phyloP scores from a whole-genome alignment of 78 protist species.

The Dictyostelium capitatum region DNA sequence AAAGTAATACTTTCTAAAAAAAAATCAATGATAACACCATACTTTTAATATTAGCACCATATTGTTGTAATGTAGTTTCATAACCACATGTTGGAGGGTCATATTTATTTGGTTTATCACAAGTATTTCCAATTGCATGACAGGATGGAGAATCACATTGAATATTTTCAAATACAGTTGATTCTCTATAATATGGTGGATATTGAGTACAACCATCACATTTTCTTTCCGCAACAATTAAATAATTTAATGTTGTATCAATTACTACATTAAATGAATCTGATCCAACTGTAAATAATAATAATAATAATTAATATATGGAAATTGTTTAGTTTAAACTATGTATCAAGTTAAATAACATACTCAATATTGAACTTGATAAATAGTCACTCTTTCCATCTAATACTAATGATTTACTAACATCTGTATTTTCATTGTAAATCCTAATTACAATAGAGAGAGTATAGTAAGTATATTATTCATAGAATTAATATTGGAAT shows the following conservation, averaged over 20 bases:
- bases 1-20: too few species aligned
- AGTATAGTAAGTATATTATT: too few species aligned
- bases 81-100: constrained; percentile 61
- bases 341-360: too few species aligned
- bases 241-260: constrained; percentile 44
- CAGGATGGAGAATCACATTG: constrained; percentile 68
- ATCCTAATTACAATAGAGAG: too few species aligned
- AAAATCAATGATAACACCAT: too few species aligned
- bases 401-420: constrained; percentile 23
- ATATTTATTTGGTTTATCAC: constrained; percentile 58
- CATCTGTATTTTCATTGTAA: background rate
- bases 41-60: constrained; percentile 61
- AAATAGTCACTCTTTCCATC: constrained; percentile 34
- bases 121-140: constrained; percentile 49
- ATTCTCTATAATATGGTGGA: constrained; percentile 53
- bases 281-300: constrained; percentile 3
- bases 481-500: background rate
- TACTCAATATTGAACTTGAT: background rate
- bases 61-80: constrained; percentile 12
- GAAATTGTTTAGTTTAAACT: too few species aligned
- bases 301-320: too few species aligned
- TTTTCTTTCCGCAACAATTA: constrained; percentile 58
- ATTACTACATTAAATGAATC: constrained; percentile 25
- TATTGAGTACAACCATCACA: constrained; percentile 76
- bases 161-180: constrained; percentile 27